Evolutionary conservation across 768 basidiomycete species (phyloP), one percentile per base, ranked within the genome.

Genomic region (Hebeloma cylindrosporum): DNA sequence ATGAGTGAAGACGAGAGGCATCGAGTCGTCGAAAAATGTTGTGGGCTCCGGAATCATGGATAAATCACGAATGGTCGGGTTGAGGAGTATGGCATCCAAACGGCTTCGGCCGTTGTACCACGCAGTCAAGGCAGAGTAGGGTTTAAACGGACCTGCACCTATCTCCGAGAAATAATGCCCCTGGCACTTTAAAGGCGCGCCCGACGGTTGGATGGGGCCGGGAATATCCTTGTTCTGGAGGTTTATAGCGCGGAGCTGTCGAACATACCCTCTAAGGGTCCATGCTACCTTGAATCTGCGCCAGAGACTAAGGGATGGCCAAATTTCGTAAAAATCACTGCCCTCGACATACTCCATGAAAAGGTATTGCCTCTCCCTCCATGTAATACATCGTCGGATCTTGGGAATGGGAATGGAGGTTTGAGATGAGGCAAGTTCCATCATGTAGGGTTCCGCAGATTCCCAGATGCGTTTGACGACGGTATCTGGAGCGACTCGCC

Each of bases 1-100:
- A 39, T 67, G 63, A 2, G 52, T 56, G 20, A 62, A 47, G n/a
- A 60, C 61, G 17, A 63, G 48, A n/a, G 39, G 40, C 20, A 25
- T 8, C 13, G 9, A 40, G 11, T 45, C 29, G 16, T 45, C 43
- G 16, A 47, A 42, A n/a, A n/a, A n/a, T n/a, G n/a, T n/a, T n/a
- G n/a, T n/a, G n/a, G n/a, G n/a, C n/a, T n/a, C n/a, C n/a, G n/a
- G n/a, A n/a, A n/a, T n/a, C n/a, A n/a, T n/a, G n/a, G n/a, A n/a
- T n/a, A n/a, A n/a, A n/a, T n/a, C n/a, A n/a, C n/a, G n/a, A n/a
- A n/a, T n/a, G n/a, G n/a, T n/a, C n/a, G n/a, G n/a, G n/a, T n/a
- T n/a, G n/a, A n/a, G n/a, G n/a, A n/a, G n/a, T n/a, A n/a, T n/a
- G n/a, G n/a, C n/a, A n/a, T n/a, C n/a, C n/a, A n/a, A n/a, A n/a